phyloP scores from a whole-genome alignment of 202 grass and related monocot species.

The Dendrocalamus latiflorus region DNA sequence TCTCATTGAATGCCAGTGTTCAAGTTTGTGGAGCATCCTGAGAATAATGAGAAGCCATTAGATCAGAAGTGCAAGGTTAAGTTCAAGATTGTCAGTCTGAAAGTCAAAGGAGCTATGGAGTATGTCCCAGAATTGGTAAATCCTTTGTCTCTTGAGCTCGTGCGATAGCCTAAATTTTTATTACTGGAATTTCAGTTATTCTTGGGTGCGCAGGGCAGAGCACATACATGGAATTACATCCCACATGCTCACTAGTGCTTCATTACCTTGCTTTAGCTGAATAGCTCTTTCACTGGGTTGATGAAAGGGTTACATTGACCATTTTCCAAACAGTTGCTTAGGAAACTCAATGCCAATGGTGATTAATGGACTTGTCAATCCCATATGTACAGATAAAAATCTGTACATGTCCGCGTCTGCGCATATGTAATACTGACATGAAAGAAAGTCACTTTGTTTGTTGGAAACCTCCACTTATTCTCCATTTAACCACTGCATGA shows the following conservation, averaged over 20 bases:
- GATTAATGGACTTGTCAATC: neutral
- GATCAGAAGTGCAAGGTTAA: conserved; percentile 86
- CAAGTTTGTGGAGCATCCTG: conserved; percentile 91
- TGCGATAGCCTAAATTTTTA: neutral
- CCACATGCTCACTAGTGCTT: neutral
- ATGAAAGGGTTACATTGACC: neutral
- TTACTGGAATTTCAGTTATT: neutral
- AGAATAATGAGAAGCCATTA: conserved; percentile 78
- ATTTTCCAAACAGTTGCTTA: neutral
- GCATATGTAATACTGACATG: neutral
- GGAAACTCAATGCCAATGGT: neutral
- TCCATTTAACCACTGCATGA: neutral
- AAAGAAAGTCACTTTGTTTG: neutral
- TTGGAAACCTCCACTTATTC: neutral
- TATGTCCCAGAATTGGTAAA: conserved; percentile 82
- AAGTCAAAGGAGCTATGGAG: conserved; percentile 65
- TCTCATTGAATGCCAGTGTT: conserved; percentile 46
- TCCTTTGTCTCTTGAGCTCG: neutral
- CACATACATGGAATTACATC: neutral
- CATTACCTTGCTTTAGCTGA: neutral
- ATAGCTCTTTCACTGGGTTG: neutral
- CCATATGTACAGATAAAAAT: too few relatives aligned
- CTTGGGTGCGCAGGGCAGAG: neutral
- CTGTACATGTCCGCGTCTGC: neutral
- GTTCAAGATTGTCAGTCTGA: conserved; percentile 89